Evolutionary conservation across 1,284 basidiomycete species (phyloP).

Genomic region (Exobasidium rhododendri): DNA sequence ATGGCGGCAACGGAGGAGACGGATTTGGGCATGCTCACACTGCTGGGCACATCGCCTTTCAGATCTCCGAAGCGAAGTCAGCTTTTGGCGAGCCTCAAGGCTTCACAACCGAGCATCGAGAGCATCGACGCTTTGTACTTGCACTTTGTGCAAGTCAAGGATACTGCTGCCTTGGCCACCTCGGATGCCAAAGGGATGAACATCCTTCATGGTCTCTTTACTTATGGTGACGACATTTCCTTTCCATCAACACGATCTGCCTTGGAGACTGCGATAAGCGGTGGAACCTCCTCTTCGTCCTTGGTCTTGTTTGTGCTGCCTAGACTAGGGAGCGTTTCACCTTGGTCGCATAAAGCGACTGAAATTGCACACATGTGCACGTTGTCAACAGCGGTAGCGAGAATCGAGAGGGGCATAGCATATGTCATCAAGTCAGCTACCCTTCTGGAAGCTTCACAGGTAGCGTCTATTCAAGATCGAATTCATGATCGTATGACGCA

Average conservation of each 20-base stretch:
- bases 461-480: conserved; percentile 26
- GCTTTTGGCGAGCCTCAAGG: conserved; percentile 67
- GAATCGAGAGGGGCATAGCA: conserved; percentile 78
- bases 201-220: conserved; percentile 72
- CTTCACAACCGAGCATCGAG: conserved; percentile 61
- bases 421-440: conserved; percentile 62
- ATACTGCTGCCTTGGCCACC: conserved; percentile 59
- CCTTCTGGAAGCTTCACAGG: conserved; percentile 9
- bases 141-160: conserved; percentile 73
- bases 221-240: conserved; percentile 77
- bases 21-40: conserved; percentile 35
- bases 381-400: conserved; percentile 67
- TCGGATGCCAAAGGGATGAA: conserved; percentile 60
- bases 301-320: conserved; percentile 46
- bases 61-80: conserved; percentile 65
- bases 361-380: conserved; percentile 80
- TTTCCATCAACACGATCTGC: conserved; percentile 58
- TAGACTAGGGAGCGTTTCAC: conserved; percentile 64
- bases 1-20: not conserved
- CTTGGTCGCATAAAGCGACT: conserved; percentile 97
- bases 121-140: conserved; percentile 80
- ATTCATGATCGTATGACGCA: conserved; percentile 91
- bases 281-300: conserved; percentile 55
- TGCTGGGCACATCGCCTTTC: conserved; percentile 55
- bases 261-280: not conserved